Evolutionary conservation across 2,329 filamentous ascomycete species (phyloP), one percentile per base, ranked within the genome.

Genomic region (Hypoxylon sp.): DNA sequence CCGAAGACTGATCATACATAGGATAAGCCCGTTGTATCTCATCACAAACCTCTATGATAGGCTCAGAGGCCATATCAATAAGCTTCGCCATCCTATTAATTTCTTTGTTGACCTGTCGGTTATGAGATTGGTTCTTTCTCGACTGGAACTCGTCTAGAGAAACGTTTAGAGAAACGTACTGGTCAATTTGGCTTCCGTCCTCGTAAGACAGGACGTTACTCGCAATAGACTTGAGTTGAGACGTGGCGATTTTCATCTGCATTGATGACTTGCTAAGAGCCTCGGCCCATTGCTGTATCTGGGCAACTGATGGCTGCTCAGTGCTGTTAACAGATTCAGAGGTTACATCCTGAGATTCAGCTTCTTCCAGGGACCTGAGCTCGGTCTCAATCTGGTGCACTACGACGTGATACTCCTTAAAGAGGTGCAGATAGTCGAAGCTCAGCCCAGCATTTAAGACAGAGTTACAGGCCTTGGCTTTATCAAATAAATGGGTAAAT

Each of bases 341-440:
- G 35, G 8, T 14, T 6, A 10, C 37, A 2, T 13, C 0, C 44
- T 13, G 3, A 11, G 25, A 25, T 2, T 8, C n/a, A 13, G 11
- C 3, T 25, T 50, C 25, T 17, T 50, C 27, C 3, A 22, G 17
- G 8, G 25, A 30, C n/a, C 6, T 50, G 20, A 57, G 30, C 11
- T 44, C 55, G 42, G 17, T 17, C 2, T 57, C 42, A 22, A 57
- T 22, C 7, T 57, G 17, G 25, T 10, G 42, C 33, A 57, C 10
- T 8, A 48, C 20, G 17, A 14, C 30, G 3, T 42, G 13, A 17
- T 48, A 57, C 40, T 57, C 55, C 40, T 57, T 57, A 2, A 57
- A 57, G 11, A 57, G 42, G 46, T 57, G 40, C n/a, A 57, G 5
- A 7, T 57, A 57, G 4, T 57, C 30, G 10, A 33, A 8, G 20